Base-by-base conservation (phyloP, 352 stramenopile species). In the Globisporangium canariense region DNA sequence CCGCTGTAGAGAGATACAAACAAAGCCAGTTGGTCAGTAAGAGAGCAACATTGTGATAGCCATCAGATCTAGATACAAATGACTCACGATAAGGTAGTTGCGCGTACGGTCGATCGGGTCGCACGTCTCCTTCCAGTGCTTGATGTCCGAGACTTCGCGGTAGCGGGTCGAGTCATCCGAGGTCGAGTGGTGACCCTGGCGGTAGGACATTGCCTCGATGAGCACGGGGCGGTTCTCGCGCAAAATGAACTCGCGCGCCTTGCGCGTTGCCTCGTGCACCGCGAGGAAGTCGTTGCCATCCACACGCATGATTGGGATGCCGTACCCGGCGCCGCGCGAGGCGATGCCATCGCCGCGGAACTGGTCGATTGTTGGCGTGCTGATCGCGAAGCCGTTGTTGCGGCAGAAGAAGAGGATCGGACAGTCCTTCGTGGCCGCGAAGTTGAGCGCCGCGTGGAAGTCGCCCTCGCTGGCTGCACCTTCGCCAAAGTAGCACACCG, bases 371-470 rank as follows among this genome's bases (percentile, higher is more conserved):
- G 95, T 93, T 1, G 97, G 90, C 20, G 97, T 99, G 60, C 88
- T 96, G 66, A 99, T 99, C 6, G 97, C 97, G 72, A 98, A 99
- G 8, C 97, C 97, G 75, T 99, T 99, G 80, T 99, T 99, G 14
- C 97, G 83, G 69, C 95, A 98, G 72, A 99, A 94, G 73, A 99
- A 99, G 5, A 99, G 81, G 46, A 99, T 91, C 6, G 97, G 97
- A 16, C 85, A 92, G 40, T 98, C 89, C 49, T 98, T 94, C 1
- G 97, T 99, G 0, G 97, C 83, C 0, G 97, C 96, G 89, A 99
- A 98, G 70, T 99, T 99, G 52, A 99, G 72, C 14, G 84, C 86
- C 6, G 97, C 97, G 67, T 99, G 97, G 73, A 99, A 99, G 68
- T 99, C 97, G 22, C 96, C 93, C 59, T 98, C 97, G 52, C 90